Evolutionary conservation across 2,329 filamentous ascomycete genomes (phyloP).

Genomic region (Epichloe amarillans): DNA sequence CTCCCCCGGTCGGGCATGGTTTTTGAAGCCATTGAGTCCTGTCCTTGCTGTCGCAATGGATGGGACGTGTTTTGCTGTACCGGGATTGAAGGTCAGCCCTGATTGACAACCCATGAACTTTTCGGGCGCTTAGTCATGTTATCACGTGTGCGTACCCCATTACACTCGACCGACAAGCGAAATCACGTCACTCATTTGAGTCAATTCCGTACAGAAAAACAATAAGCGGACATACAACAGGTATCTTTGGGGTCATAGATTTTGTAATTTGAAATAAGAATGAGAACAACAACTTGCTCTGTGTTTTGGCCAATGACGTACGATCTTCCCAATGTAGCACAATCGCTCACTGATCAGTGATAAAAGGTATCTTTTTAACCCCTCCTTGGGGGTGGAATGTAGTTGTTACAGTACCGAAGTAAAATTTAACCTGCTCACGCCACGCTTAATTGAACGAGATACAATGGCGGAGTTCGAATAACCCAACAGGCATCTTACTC

Average conservation of each 20-base stretch:
- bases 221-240: background rate
- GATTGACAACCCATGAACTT: slow-evolving; percentile 1
- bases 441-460: background rate
- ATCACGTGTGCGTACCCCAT: slow-evolving; percentile 2
- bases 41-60: slow-evolving; percentile 4
- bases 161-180: background rate
- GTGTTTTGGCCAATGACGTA: background rate
- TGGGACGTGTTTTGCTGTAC: background rate
- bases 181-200: background rate
- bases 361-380: background rate
- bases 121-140: slow-evolving; percentile 10
- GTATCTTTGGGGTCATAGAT: background rate
- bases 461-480: background rate
- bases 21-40: slow-evolving; percentile 35
- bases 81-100: background rate
- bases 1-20: slow-evolving; percentile 49
- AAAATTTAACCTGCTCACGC: slow-evolving; percentile 12
- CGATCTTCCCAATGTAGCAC: background rate
- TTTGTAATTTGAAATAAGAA: background rate
- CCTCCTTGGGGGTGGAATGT: background rate
- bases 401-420: slow-evolving; percentile 15
- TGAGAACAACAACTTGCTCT: slow-evolving; percentile 1
- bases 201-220: background rate
- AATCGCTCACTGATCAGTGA: background rate
- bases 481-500: slow-evolving; percentile 17